Base-by-base conservation (phyloP, 208 protist genomes). In the Angomonas deanei region DNA sequence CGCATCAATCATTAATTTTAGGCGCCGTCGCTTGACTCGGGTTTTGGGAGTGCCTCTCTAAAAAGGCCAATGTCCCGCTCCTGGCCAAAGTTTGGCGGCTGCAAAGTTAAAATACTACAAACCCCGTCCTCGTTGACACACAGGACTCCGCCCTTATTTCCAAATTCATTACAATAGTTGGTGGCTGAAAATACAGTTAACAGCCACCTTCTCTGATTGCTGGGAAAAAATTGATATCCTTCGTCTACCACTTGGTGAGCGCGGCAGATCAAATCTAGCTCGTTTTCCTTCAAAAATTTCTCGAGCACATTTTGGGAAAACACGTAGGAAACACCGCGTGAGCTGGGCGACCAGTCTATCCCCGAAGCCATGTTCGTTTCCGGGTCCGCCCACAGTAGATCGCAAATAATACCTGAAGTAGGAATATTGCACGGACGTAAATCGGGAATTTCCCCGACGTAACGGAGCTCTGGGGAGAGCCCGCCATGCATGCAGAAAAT, bases 121-220 rank as follows among this genome's bases (percentile, higher is more conserved):
- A 98, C 96, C 0, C 98, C 78, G 2, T 94, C 92, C 42, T 98
- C 91, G 62, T 99, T 96, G 0, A 99, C 94, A 52, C 84, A 92
- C 85, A 99, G 94, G 76, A 99, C 95, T 3, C 98, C 98, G 17
- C 98, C 99, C n/a, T 97, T 84, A 69, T 99, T 99, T 61, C 99
- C 98, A 78, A 99, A 99, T 72, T 99, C 98, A 60, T 97, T 98
- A 80, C 98, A 99, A 74, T 99, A 99, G 85, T 99, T 99, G 27
- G 99, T 98, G 0, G 99, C 99, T 1, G 94, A 98, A 75, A 99
- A 99, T 6, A 99, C 74, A 0, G 99, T 99, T 19, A 99, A 96
- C 50, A 99, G 86, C 64, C 97, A 91, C 21, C 98, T 80, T 59
- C 99, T 97, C 15, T 78, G 74, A 58, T 89, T 72, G 34, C 70